phyloP scores from a whole-genome alignment of 164 flowering plant species.

The Macadamia tetraphylla region DNA sequence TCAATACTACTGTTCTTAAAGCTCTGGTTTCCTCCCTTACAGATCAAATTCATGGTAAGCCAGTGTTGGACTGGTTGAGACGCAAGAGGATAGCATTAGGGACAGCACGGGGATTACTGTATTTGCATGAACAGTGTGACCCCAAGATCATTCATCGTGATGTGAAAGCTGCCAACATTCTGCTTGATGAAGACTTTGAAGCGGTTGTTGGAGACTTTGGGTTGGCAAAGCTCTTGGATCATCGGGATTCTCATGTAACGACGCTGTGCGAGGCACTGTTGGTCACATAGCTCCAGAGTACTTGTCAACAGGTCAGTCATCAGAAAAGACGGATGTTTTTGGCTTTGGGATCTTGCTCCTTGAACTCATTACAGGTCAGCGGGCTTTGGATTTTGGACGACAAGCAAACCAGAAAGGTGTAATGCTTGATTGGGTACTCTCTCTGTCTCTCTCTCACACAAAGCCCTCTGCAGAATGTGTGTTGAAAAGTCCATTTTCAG shows the following conservation, averaged over 20 bases:
- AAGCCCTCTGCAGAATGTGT: too few species aligned
- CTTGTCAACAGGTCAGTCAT: constrained; percentile 79
- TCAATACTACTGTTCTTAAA: neutral
- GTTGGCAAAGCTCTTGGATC: constrained; percentile 85
- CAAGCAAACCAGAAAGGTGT: constrained; percentile 56
- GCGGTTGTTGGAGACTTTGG: constrained; percentile 94
- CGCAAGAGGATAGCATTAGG: constrained; percentile 74
- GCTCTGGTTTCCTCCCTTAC: too few species aligned
- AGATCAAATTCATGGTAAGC: constrained; percentile 36
- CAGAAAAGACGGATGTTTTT: constrained; percentile 88
- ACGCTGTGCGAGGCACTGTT: constrained; percentile 93
- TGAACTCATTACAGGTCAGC: constrained; percentile 79
- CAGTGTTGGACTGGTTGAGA: constrained; percentile 73
- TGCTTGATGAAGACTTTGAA: constrained; percentile 80
- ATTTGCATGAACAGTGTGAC: constrained; percentile 84
- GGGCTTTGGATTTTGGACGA: constrained; percentile 74
- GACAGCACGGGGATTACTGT: constrained; percentile 71
- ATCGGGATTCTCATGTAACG: constrained; percentile 79
- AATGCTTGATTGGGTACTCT: constrained; percentile 51
- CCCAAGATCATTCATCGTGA: constrained; percentile 88
- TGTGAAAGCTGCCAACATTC: constrained; percentile 85
- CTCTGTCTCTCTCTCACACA: neutral
- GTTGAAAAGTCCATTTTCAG: too few species aligned
- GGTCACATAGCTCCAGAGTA: constrained; percentile 93
- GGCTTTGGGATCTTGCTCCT: constrained; percentile 83